Base-by-base conservation (phyloP, 306 rosid genomes). In the Delonix regia region DNA sequence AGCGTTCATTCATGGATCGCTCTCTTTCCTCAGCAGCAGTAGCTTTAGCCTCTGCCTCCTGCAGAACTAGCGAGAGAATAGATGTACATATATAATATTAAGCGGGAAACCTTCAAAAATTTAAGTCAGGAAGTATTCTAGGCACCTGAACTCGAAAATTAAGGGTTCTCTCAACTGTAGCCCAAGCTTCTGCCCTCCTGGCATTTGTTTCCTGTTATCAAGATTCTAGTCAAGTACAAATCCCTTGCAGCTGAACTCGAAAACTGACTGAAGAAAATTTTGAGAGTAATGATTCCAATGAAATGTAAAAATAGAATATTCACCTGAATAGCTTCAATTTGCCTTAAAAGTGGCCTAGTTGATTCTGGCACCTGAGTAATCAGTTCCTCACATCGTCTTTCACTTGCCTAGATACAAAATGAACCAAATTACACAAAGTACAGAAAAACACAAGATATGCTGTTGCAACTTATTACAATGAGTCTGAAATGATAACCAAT, bases 311-410 rank as follows among this genome's bases (percentile, higher is more conserved):
- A 71, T 38, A 69, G 75, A 30, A 53, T 51, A 80, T 39, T 75
- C 71, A 91, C 99, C 98, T 96, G 98, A 93, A 96, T 96, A 74
- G 97, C 99, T 88, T 96, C 99, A 70, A 96, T 96, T 85, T 96
- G 99, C 86, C 99, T 88, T 72, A 96, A 84, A 80, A 96, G 98
- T 1, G 99, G 99, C 86, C 99, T 93, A 6, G 99, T 96, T 63
- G 99, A 93, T 61, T 96, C 99, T 33, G 99, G 99, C 74, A 96
- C 99, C 86, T 96, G 99, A 0, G 96, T 91, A 73, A 96, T 88
- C 90, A 96, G 75, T 79, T 96, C 99, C 82, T 96, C 99, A 78
- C 99, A 91, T 19, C 99, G 93, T 45, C 99, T 92, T 85, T 96
- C 99, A 87, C 99, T 96, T 75, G 92, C 99, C 99, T 96, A 76